Percentiles rank a stretch among this genome's conserved stretches.
These are phyloP conservation scores for Verticillium isaacii DNA, from an alignment of 2,329 filamentous ascomycete species.

Conservation along the genomic window DNA sequence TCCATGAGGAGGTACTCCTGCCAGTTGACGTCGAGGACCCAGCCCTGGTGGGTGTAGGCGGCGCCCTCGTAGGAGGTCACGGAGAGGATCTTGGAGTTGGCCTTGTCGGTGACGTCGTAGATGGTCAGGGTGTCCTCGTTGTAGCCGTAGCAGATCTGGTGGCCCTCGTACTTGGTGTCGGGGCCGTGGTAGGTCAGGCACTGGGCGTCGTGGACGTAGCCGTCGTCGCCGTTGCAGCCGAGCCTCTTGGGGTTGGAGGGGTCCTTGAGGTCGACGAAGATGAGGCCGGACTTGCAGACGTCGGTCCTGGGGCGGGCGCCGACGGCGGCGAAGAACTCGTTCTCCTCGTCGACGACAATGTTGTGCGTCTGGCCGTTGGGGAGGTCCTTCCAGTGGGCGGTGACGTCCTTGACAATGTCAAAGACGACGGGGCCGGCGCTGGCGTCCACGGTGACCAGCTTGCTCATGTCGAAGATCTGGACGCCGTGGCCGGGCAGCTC, in stretches of 20 bases:
- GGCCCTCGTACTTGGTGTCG: constrained; percentile 35
- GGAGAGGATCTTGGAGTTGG: constrained; percentile 37
- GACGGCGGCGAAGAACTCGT: constrained; percentile 35
- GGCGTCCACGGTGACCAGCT: constrained; percentile 35
- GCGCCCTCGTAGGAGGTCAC: constrained; percentile 44
- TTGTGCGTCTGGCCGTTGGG: constrained; percentile 34
- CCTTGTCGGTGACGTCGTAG: constrained; percentile 45
- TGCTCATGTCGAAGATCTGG: constrained; percentile 55
- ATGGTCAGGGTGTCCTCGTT: constrained; percentile 46
- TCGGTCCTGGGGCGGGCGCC: constrained; percentile 26
- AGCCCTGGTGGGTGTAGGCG: constrained; percentile 52
- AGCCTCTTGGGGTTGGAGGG: constrained; percentile 42
- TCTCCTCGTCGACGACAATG: constrained; percentile 41
- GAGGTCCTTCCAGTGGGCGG: constrained; percentile 22
- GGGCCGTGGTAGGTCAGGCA: constrained; percentile 48
- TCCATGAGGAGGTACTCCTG: constrained; percentile 35
- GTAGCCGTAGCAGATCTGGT: constrained; percentile 48
- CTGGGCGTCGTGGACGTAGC: constrained; percentile 47
- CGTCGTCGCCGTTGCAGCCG: constrained; percentile 39
- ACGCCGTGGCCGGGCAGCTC: constrained; percentile 44
- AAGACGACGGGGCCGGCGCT: constrained; percentile 22
- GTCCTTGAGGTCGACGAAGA: constrained; percentile 49
- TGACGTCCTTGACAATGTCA: constrained; percentile 19
- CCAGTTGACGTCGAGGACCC: constrained; percentile 38
- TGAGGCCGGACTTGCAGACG: constrained; percentile 42